phyloP scores from a whole-genome alignment of 306 rosid species.

The Fagus sylvatica region DNA sequence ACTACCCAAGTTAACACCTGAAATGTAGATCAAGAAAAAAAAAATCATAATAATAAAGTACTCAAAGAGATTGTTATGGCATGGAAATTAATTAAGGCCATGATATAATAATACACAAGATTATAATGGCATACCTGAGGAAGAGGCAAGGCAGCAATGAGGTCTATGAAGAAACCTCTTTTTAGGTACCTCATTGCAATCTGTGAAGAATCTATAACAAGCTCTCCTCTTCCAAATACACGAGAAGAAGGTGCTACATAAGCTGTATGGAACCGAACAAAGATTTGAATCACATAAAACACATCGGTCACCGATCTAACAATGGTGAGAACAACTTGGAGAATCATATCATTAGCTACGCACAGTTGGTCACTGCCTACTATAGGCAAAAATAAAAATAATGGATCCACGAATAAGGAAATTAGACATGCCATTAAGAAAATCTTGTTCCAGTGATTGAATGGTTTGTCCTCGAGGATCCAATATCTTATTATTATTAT shows the following conservation, averaged over 20 bases:
- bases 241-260: constrained; percentile 60
- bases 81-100: background rate
- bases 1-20: constrained; percentile 87
- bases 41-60: background rate
- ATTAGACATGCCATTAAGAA: constrained; percentile 46
- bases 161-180: constrained; percentile 50
- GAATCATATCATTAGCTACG: constrained; percentile 41
- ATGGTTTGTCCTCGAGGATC: constrained; percentile 56
- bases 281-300: constrained; percentile 48
- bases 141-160: constrained; percentile 55
- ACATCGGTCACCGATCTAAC: constrained; percentile 43
- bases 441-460: constrained; percentile 50
- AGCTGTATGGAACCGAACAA: constrained; percentile 49
- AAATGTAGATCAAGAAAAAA: background rate
- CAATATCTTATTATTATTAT: constrained; percentile 18
- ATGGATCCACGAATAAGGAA: constrained; percentile 56
- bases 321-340: constrained; percentile 40
- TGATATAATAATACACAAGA: background rate
- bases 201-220: constrained; percentile 47
- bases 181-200: constrained; percentile 48
- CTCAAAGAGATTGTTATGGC: background rate
- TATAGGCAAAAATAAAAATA: constrained; percentile 51
- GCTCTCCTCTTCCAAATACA: constrained; percentile 64
- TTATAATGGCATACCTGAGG: constrained; percentile 33
- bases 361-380: constrained; percentile 37